A percentile compares a stretch with the other conserved stretches of the same genome.
These are phyloP conservation scores for Fraxinus albicans DNA, from an alignment of 305 asterid genomes.

Conservation along the genomic window DNA sequence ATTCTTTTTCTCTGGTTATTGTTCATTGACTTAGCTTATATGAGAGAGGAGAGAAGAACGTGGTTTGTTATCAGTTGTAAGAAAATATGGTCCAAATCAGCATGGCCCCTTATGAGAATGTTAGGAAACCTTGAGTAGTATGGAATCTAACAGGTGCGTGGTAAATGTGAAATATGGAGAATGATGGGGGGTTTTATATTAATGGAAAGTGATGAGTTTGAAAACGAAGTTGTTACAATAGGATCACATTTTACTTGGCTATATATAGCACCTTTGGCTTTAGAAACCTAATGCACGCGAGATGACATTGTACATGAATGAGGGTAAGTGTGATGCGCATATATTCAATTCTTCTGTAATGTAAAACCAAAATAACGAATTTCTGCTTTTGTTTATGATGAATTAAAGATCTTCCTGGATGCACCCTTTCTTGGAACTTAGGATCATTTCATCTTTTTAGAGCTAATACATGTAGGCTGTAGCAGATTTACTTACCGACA, in stretches of 20 bases:
- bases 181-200: not conserved
- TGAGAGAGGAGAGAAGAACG: conserved; percentile 4
- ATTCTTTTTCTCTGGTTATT: not conserved
- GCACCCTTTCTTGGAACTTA: not conserved
- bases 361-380: not conserved
- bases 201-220: not conserved
- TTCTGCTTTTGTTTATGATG: not conserved
- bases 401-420: not conserved
- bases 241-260: not conserved
- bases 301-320: not conserved
- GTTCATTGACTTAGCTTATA: not conserved
- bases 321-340: not conserved
- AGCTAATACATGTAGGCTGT: not conserved
- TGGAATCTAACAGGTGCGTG: not conserved
- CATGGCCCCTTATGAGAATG: not conserved
- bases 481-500: not conserved
- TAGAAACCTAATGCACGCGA: not conserved
- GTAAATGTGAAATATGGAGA: conserved; percentile 1
- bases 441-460: not conserved
- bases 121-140: not conserved
- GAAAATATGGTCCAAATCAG: conserved; percentile 8
- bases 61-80: not conserved
- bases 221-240: not conserved
- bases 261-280: not conserved
- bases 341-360: not conserved